Percentiles rank a stretch among this genome's conserved stretches.
Evolutionary conservation across 2,329 filamentous ascomycete species (phyloP).

Genomic region (Pseudonectria foliicola): DNA sequence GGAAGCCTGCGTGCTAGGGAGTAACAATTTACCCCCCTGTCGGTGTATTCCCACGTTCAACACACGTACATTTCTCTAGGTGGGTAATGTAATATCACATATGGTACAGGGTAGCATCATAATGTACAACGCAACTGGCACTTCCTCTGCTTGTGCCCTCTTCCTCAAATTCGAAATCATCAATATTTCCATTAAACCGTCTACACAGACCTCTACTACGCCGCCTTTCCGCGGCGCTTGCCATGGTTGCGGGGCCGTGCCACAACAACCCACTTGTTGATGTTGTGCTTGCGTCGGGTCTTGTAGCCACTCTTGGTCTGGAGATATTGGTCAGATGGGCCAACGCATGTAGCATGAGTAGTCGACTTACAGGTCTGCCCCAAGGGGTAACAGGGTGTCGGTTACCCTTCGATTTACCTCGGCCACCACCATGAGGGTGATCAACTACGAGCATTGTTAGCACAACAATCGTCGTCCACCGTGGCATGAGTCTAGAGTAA

Average conservation of each 20-base stretch:
- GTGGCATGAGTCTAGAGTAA: neutral
- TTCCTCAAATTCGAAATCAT: neutral
- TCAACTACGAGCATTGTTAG: constrained; percentile 50
- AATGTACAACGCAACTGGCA: constrained; percentile 23
- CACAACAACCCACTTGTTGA: constrained; percentile 86
- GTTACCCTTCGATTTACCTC: constrained; percentile 99
- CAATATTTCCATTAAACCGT: neutral
- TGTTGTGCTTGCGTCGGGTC: constrained; percentile 79
- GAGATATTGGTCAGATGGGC: constrained; percentile 8
- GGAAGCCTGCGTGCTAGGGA: neutral
- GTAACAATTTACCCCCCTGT: too few relatives aligned
- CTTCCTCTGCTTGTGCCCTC: constrained; percentile 1
- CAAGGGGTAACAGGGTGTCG: constrained; percentile 91
- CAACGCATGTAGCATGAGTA: neutral
- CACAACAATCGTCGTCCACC: neutral
- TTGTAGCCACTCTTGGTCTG: constrained; percentile 83
- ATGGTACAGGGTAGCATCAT: constrained; percentile 26
- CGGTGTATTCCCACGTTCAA: constrained; percentile 1
- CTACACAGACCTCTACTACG: constrained; percentile 17
- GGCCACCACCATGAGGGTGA: constrained; percentile 96
- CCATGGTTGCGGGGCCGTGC: constrained; percentile 83
- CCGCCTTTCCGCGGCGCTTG: constrained; percentile 66
- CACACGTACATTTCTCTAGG: constrained; percentile 12
- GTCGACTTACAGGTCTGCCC: constrained; percentile 76
- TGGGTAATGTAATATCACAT: constrained; percentile 23